Percentiles rank a stretch among this genome's conserved stretches.
These are phyloP conservation scores for Alternaria triticina DNA, from an alignment of 2,329 filamentous ascomycete genomes.

Conservation along the genomic window DNA sequence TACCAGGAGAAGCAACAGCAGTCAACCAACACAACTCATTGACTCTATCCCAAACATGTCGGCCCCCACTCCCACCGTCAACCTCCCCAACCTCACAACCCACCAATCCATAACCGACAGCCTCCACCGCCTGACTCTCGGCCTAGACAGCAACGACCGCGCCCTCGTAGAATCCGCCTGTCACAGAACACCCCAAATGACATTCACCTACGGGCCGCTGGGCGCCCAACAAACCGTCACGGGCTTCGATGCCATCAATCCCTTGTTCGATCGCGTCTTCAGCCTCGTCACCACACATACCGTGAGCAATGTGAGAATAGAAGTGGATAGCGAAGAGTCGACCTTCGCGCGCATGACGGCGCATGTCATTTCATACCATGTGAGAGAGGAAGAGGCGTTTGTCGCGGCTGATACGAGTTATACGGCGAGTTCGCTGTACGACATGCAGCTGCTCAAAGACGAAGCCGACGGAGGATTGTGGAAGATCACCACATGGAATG, in stretches of 20 bases:
- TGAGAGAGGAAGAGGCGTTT: constrained; percentile 25
- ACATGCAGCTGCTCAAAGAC: constrained; percentile 26
- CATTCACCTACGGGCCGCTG: constrained; percentile 18
- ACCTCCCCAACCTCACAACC: constrained; percentile 11
- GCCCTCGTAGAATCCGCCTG: constrained; percentile 30
- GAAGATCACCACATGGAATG: constrained; percentile 39
- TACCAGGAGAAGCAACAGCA: not conserved
- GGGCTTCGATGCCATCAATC: constrained; percentile 24
- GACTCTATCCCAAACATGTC: not conserved
- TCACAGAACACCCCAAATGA: constrained; percentile 22
- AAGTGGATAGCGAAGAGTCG: constrained; percentile 16
- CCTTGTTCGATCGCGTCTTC: constrained; percentile 23
- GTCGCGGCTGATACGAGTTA: constrained; percentile 25
- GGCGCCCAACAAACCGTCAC: constrained; percentile 4
- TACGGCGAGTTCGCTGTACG: constrained; percentile 28
- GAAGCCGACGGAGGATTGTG: constrained; percentile 16
- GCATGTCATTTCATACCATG: constrained; percentile 28
- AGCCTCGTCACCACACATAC: constrained; percentile 29
- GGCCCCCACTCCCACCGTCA: not conserved
- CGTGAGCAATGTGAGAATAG: constrained; percentile 31
- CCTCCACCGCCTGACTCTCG: constrained; percentile 30
- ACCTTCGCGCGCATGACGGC: constrained; percentile 26
- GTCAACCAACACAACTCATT: not conserved
- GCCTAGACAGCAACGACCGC: constrained; percentile 30
- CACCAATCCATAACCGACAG: constrained; percentile 33